A percentile compares a stretch with the other conserved stretches of the same genome.
These are phyloP conservation scores for Chlorella sp. DNA, from an alignment of 139 green algal species.

Conservation along the genomic window DNA sequence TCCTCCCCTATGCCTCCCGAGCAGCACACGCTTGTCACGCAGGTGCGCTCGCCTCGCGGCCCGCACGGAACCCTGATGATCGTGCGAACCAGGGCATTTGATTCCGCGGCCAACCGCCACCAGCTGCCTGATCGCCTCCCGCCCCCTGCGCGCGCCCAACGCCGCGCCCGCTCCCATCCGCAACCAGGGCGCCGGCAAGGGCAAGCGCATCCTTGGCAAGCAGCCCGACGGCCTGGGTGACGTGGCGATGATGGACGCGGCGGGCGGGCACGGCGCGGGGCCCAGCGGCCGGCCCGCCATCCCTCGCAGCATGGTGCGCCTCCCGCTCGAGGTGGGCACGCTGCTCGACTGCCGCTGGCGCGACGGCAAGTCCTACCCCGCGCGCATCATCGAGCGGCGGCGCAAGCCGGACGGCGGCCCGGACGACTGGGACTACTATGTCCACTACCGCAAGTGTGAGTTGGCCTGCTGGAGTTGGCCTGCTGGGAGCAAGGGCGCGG, in stretches of 20 bases:
- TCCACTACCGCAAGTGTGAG: slow-evolving; percentile 94
- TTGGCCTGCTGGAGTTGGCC: slow-evolving; percentile 25
- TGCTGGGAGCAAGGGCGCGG: background rate
- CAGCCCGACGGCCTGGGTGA: slow-evolving; percentile 2
- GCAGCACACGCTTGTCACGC: too few relatives aligned
- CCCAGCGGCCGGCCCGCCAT: slow-evolving; percentile 5
- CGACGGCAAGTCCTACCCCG: slow-evolving; percentile 76
- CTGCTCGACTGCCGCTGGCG: slow-evolving; percentile 79
- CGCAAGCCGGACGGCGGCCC: slow-evolving; percentile 8
- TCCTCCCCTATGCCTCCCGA: too few relatives aligned
- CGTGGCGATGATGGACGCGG: background rate
- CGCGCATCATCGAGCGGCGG: slow-evolving; percentile 87
- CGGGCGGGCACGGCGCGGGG: background rate
- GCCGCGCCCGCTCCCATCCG: background rate
- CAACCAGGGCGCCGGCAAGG: slow-evolving; percentile 39
- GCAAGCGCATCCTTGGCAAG: slow-evolving; percentile 37
- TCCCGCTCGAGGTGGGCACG: slow-evolving; percentile 86
- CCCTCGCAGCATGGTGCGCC: slow-evolving; percentile 52
- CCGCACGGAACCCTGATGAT: too few relatives aligned
- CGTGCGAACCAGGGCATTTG: too few relatives aligned
- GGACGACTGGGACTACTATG: slow-evolving; percentile 92
- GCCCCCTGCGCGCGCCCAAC: too few relatives aligned
- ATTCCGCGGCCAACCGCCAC: too few relatives aligned
- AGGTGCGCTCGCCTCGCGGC: too few relatives aligned
- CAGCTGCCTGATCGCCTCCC: too few relatives aligned